phyloP scores from a whole-genome alignment of 139 green algal genomes.

The Chlorella sorokiniana region DNA sequence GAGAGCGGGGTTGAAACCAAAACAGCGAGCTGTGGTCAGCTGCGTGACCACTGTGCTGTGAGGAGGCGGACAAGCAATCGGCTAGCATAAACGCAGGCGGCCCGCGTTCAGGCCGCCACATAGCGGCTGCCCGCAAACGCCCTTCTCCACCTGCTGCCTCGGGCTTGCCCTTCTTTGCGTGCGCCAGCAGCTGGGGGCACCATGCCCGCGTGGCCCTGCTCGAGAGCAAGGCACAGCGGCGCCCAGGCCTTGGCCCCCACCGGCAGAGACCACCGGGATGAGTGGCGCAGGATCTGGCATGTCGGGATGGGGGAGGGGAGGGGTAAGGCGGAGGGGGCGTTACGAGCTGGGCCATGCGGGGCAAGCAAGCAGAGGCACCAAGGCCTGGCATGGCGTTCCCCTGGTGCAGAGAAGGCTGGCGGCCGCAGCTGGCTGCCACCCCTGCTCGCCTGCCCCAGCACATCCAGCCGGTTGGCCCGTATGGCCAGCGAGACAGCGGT shows the following conservation, averaged over 20 bases:
- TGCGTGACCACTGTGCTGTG: too few relatives aligned
- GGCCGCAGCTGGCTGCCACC: not conserved
- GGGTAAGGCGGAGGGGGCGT: not conserved
- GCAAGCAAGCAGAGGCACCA: not conserved
- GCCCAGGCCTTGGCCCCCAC: conserved; percentile 16
- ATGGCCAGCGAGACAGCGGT: conserved; percentile 9
- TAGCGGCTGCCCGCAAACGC: not conserved
- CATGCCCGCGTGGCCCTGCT: conserved; percentile 1
- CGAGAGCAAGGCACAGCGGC: conserved; percentile 22
- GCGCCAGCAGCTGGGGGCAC: conserved; percentile 24
- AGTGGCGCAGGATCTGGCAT: conserved; percentile 14
- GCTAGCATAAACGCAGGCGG: too few relatives aligned
- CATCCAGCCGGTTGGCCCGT: not conserved
- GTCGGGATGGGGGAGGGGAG: not conserved
- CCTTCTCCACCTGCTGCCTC: not conserved
- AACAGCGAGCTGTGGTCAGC: not conserved
- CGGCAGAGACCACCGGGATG: not conserved
- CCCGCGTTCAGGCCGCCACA: too few relatives aligned
- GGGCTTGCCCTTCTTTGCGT: conserved; percentile 9
- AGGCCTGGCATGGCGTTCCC: too few relatives aligned
- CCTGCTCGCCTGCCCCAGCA: conserved; percentile 1
- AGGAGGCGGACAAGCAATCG: too few relatives aligned
- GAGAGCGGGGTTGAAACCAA: not conserved
- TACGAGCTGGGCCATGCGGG: not conserved
- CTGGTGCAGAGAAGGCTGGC: not conserved